Conservation (phyloP, 1,284 basidiomycete genomes). For the Tylopilus orsonianus region DNA sequence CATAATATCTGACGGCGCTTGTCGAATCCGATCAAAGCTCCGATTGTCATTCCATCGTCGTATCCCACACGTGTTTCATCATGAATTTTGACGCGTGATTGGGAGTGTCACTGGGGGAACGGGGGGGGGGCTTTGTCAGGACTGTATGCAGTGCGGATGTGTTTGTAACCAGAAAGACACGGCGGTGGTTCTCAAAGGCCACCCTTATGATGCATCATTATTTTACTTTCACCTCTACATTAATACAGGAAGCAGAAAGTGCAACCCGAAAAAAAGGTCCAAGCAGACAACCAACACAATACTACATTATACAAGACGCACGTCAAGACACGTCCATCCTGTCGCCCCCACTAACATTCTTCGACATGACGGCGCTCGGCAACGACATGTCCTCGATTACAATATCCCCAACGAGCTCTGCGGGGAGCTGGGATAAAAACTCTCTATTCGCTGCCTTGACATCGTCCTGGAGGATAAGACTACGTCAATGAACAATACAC, state of each 20-base stretch:
- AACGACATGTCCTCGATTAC: slow-evolving; percentile 9
- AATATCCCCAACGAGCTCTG: slow-evolving; percentile 31
- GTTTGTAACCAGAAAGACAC: too few relatives aligned
- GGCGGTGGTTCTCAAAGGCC: too few relatives aligned
- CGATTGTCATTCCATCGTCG: too few relatives aligned
- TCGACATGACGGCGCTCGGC: not conserved
- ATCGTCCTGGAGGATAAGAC: slow-evolving; percentile 21
- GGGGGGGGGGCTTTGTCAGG: too few relatives aligned
- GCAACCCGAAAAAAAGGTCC: not conserved
- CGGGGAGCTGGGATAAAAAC: slow-evolving; percentile 31
- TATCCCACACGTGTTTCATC: too few relatives aligned
- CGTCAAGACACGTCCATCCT: slow-evolving; percentile 23
- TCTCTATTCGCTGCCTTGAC: slow-evolving; percentile 28
- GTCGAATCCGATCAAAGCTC: not conserved
- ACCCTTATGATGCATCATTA: too few relatives aligned
- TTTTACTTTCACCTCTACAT: too few relatives aligned
- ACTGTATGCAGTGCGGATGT: too few relatives aligned
- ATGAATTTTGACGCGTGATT: too few relatives aligned
- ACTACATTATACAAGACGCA: not conserved
- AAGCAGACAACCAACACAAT: not conserved
- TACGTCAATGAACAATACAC: slow-evolving; percentile 4
- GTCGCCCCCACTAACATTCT: slow-evolving; percentile 1
- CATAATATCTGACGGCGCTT: too few relatives aligned
- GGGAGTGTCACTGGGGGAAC: too few relatives aligned
- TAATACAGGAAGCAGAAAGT: not conserved